Percentiles rank a stretch among this genome's conserved stretches.
These are phyloP conservation scores for Pinus albicaulis DNA, from an alignment of 75 land plant species.

Conservation along the genomic window DNA sequence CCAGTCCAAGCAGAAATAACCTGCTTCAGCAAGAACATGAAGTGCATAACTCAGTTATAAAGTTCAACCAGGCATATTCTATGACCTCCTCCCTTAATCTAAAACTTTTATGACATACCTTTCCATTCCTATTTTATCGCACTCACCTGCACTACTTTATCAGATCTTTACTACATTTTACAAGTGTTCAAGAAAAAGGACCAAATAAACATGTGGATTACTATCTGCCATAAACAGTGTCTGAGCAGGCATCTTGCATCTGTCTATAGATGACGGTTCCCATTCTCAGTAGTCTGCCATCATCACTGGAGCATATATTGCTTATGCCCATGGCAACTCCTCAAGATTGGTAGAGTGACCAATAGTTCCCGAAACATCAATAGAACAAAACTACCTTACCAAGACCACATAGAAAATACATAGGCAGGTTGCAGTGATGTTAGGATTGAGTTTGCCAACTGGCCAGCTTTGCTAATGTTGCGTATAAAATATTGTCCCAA, in stretches of 20 bases:
- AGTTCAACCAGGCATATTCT: background rate
- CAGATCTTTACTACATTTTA: background rate
- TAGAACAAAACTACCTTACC: background rate
- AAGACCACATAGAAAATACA: background rate
- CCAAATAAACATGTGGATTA: slow-evolving; percentile 1
- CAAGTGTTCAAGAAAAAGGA: background rate
- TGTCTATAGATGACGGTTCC: background rate
- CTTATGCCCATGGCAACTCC: background rate
- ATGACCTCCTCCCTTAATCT: background rate
- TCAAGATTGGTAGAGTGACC: background rate
- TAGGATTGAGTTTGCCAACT: background rate
- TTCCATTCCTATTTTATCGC: background rate
- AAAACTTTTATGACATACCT: background rate
- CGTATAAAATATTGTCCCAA: background rate
- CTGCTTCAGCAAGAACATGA: slow-evolving; percentile 32
- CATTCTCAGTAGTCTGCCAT: background rate
- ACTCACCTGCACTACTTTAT: background rate
- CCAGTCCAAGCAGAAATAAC: slow-evolving; percentile 86
- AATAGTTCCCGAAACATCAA: background rate
- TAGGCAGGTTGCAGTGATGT: background rate
- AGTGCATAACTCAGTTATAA: background rate
- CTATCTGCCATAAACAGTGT: background rate
- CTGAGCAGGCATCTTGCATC: background rate
- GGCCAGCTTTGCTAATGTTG: background rate
- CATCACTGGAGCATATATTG: background rate